phyloP scores from a whole-genome alignment of 2,329 filamentous ascomycete genomes.

The Macrophomina phaseolina region DNA sequence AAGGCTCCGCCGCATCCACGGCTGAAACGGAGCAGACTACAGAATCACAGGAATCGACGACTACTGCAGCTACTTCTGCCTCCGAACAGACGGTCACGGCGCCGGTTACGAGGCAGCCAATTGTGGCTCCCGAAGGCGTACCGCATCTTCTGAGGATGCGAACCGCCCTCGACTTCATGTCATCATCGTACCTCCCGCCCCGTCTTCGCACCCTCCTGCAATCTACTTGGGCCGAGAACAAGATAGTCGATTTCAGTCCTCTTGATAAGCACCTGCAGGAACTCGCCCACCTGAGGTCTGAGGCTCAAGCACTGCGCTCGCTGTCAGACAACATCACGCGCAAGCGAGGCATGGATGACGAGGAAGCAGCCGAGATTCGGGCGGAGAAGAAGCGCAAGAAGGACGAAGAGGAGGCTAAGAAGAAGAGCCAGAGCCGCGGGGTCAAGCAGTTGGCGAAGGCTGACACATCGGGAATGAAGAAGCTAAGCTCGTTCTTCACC shows the following conservation, averaged over 20 bases:
- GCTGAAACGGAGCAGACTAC: conserved; percentile 38
- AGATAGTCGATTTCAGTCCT: conserved; percentile 67
- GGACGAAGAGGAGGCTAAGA: conserved; percentile 88
- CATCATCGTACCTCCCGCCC: conserved; percentile 62
- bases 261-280: conserved; percentile 73
- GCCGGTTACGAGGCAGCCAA: conserved; percentile 31
- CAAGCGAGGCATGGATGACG: conserved; percentile 69
- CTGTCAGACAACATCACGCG: conserved; percentile 70
- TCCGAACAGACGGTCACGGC: conserved; percentile 30
- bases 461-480: conserved; percentile 92
- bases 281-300: conserved; percentile 70
- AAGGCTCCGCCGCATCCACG: conserved; percentile 45
- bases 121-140: conserved; percentile 51
- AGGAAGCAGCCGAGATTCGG: conserved; percentile 63
- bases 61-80: conserved; percentile 31
- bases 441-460: conserved; percentile 87
- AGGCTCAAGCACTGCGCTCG: conserved; percentile 72
- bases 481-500: conserved; percentile 92
- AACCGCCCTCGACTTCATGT: conserved; percentile 69
- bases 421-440: conserved; percentile 77
- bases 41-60: conserved; percentile 33
- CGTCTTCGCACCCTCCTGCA: conserved; percentile 53
- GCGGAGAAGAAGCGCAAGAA: conserved; percentile 83
- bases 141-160: conserved; percentile 67
- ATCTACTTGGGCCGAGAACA: conserved; percentile 50